Percentiles rank a stretch among this genome's conserved stretches.
phyloP scores from a whole-genome alignment of 2,329 filamentous ascomycete species.

The Thielaviopsis euricoi region DNA sequence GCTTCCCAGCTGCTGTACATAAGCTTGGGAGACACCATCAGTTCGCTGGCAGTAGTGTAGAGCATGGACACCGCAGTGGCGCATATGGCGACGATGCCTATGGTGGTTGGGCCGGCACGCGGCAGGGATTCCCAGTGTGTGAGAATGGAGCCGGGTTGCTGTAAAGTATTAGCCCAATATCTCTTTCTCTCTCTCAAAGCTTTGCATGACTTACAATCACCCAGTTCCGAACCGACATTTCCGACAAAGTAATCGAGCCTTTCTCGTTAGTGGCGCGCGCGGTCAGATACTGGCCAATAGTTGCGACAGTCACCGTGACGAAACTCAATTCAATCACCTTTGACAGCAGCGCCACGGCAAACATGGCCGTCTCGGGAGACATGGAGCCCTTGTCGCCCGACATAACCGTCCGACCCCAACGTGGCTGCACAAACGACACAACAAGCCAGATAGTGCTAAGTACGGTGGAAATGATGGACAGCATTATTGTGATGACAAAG shows the following conservation, averaged over 20 bases:
- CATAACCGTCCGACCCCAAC: constrained; percentile 40
- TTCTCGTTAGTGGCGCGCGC: constrained; percentile 43
- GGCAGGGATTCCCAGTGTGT: constrained; percentile 50
- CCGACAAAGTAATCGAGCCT: constrained; percentile 53
- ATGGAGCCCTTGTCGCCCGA: constrained; percentile 32
- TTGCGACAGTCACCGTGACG: constrained; percentile 59
- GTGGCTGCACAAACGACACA: constrained; percentile 43
- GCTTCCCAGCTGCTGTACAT: constrained; percentile 37
- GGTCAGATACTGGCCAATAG: constrained; percentile 60
- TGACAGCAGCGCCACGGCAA: constrained; percentile 52
- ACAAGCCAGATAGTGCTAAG: constrained; percentile 51
- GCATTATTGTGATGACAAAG: constrained; percentile 26
- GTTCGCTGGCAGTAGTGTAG: constrained; percentile 62
- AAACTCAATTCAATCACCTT: constrained; percentile 67
- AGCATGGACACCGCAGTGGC: constrained; percentile 51
- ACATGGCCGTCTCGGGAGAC: constrained; percentile 44
- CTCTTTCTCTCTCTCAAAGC: constrained; percentile 12
- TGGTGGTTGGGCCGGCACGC: constrained; percentile 44
- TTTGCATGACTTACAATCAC: constrained; percentile 29
- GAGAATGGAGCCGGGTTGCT: constrained; percentile 53
- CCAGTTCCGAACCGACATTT: constrained; percentile 66
- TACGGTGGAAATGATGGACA: constrained; percentile 46
- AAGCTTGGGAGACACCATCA: constrained; percentile 58
- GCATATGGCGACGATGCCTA: constrained; percentile 47
- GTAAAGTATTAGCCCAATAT: too few relatives aligned